Evolutionary conservation across 257 asterid genomes (phyloP).

Genomic region (Fraxinus anomala): DNA sequence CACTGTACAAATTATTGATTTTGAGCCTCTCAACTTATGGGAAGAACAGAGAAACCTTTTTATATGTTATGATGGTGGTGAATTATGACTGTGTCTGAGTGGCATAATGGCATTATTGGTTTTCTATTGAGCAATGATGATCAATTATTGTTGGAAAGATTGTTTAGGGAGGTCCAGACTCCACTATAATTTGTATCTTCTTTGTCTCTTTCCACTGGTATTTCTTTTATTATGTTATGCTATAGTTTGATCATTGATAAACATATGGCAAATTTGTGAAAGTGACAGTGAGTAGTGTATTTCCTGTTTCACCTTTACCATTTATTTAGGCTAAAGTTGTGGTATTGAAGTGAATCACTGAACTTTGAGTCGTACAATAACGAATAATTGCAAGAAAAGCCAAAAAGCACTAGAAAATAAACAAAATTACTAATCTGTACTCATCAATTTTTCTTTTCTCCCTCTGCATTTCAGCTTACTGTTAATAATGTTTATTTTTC

Average conservation of each 20-base stretch:
- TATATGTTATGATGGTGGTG: conserved; percentile 34
- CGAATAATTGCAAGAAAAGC: background rate
- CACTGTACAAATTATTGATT: conserved; percentile 36
- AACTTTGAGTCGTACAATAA: background rate
- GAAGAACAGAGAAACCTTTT: conserved; percentile 16
- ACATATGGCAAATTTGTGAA: conserved; percentile 30
- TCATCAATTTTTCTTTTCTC: too few species aligned
- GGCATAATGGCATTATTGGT: conserved; percentile 34
- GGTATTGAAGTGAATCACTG: conserved; percentile 10
- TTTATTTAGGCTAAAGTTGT: conserved; percentile 24
- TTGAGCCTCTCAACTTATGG: conserved; percentile 31
- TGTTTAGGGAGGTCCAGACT: conserved; percentile 50
- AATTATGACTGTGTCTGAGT: conserved; percentile 42
- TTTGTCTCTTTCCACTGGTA: conserved; percentile 43
- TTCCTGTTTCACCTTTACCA: conserved; percentile 29
- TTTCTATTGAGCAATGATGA: conserved; percentile 50
- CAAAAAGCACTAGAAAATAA: background rate
- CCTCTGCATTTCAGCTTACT: background rate
- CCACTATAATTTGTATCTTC: conserved; percentile 52
- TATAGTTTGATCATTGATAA: conserved; percentile 18
- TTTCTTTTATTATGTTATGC: conserved; percentile 34
- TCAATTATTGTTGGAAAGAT: conserved; percentile 50
- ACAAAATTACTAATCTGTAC: background rate
- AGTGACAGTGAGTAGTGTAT: conserved; percentile 34
- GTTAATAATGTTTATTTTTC: background rate